A percentile compares a stretch with the other conserved stretches of the same genome.
These are phyloP conservation scores for Macaranga tanarius DNA, from an alignment of 441 rosid genomes.

Conservation along the genomic window DNA sequence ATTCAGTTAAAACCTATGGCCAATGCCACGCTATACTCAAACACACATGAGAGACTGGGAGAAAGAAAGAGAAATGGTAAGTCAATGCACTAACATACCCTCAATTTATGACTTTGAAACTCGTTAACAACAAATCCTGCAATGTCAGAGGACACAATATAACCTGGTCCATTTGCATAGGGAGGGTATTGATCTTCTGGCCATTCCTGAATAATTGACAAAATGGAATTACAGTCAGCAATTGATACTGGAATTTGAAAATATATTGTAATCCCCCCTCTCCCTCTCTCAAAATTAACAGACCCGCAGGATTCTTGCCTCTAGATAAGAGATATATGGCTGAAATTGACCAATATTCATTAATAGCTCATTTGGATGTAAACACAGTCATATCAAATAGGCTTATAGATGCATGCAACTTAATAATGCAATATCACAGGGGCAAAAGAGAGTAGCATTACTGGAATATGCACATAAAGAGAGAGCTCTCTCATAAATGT, in stretches of 20 bases:
- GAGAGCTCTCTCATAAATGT: too few relatives aligned
- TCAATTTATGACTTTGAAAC: conserved; percentile 71
- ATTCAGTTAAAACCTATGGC: background rate
- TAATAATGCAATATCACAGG: too few relatives aligned
- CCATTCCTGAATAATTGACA: conserved; percentile 63
- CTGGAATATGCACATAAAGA: too few relatives aligned
- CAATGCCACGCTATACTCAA: background rate
- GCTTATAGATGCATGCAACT: background rate
- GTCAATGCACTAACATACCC: conserved; percentile 44
- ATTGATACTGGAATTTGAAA: background rate
- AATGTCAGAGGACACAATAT: conserved; percentile 77
- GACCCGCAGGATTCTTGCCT: background rate
- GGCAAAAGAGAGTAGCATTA: too few relatives aligned
- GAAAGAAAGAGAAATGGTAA: background rate
- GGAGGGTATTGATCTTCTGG: conserved; percentile 97
- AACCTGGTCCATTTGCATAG: conserved; percentile 96
- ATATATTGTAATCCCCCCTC: background rate
- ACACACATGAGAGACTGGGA: background rate
- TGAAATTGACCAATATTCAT: background rate
- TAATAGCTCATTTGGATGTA: background rate
- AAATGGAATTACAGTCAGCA: background rate
- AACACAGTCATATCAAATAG: background rate
- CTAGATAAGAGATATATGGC: background rate
- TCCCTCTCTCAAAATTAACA: background rate
- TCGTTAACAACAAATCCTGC: conserved; percentile 60